Evolutionary conservation across 352 stramenopile genomes (phyloP).

Genomic region (Globisporangium echinulatum): DNA sequence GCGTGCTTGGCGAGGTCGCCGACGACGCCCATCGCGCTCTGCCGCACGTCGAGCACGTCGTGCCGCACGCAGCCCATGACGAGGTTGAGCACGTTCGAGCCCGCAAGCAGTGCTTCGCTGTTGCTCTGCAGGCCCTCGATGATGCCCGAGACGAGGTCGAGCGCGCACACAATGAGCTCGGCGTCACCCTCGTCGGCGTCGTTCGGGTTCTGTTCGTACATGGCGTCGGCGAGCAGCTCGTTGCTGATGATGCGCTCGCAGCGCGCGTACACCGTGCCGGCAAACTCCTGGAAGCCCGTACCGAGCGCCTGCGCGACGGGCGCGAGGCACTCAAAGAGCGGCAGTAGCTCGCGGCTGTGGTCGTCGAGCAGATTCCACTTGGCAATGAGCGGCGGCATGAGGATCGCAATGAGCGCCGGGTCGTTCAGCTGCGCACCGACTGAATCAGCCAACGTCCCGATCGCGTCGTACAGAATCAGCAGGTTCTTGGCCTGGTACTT

Average conservation of each 20-base stretch:
- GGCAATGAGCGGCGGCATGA: conserved; percentile 91
- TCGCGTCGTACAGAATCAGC: conserved; percentile 94
- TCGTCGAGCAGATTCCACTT: conserved; percentile 89
- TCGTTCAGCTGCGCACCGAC: conserved; percentile 91
- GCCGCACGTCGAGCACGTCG: conserved; percentile 82
- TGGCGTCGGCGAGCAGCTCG: conserved; percentile 72
- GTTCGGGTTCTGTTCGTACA: conserved; percentile 70
- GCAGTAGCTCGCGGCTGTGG: conserved; percentile 74
- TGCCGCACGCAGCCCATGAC: conserved; percentile 84
- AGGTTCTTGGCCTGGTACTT: conserved; percentile 94
- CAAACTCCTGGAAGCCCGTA: conserved; percentile 85
- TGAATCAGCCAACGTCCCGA: conserved; percentile 93
- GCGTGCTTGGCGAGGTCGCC: conserved; percentile 86
- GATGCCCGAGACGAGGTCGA: conserved; percentile 88
- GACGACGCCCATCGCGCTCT: conserved; percentile 87
- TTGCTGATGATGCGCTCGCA: conserved; percentile 82
- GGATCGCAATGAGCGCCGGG: conserved; percentile 85
- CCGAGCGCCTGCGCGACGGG: conserved; percentile 81
- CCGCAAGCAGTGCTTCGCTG: conserved; percentile 67
- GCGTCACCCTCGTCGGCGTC: conserved; percentile 83
- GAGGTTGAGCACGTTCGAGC: conserved; percentile 85
- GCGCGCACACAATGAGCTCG: conserved; percentile 85
- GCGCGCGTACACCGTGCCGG: conserved; percentile 70
- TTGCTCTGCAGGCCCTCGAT: conserved; percentile 76
- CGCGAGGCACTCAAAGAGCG: conserved; percentile 87